Evolutionary conservation across 208 protist species (phyloP), one percentile per base, ranked within the genome.

Genomic region (Trypanosoma vivax): DNA sequence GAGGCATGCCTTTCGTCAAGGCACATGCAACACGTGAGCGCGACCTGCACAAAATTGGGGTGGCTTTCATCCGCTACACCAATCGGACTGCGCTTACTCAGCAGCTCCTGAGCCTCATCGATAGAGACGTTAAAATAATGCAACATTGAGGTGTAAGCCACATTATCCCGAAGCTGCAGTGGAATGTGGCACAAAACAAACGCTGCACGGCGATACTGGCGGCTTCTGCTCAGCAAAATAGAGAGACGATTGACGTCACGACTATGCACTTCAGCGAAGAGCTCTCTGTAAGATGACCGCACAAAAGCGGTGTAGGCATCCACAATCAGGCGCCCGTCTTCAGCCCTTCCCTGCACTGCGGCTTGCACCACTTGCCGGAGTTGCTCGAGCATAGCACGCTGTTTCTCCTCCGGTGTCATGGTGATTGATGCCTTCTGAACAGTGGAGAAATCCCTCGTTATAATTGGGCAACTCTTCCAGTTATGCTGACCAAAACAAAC

Each of bases 121-220:
- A 59, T 60, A 1, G 71, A 73, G 0, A 89, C 82, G 39, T 79
- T 73, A 67, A 87, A 94, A 56, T 89, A 90, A 33, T 29, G 64
- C 28, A 65, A 30, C 23, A 87, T 54, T 21, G 31, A 33, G 21
- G 83, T 37, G 47, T 94, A 94, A 10, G 77, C 51, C 24, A 46
- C 56, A 54, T 79, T 82, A n/a, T 58, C 48, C 4, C 86, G 76
- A 33, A 64, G 33, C 27, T 77, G 42, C 28, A 74, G 65, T 5
- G 86, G 86, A 6, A 94, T 59, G 63, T 94, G 86, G 58, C 82
- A 90, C 11, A 94, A 68, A 11, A 94, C 79, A 60, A 94, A 88
- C 3, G 80, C 79, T 0, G 82, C 86, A 14, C 86, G 79, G 11
- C 79, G 75, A 47, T 75, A 90, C 67, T 93, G 79, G n/a, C 71